Percentiles rank a stretch among this genome's conserved stretches.
Conservation (phyloP, 2,329 filamentous ascomycete species). For the Fusarium penzigii region DNA sequence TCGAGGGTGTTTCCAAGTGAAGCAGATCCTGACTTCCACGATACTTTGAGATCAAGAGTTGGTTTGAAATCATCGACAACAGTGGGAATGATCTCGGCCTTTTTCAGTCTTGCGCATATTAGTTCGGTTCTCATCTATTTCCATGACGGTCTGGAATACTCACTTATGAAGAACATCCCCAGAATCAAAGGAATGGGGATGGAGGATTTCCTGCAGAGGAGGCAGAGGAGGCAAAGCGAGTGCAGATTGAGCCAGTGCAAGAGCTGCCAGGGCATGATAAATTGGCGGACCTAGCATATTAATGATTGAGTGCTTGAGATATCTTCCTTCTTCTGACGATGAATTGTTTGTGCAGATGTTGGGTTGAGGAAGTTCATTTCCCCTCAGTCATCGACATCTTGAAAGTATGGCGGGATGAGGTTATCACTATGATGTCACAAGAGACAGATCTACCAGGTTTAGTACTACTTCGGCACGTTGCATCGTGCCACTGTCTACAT, state of each 20-base stretch:
- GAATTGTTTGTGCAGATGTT: no score
- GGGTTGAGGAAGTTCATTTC: not conserved
- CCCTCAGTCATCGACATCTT: not conserved
- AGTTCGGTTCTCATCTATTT: not conserved
- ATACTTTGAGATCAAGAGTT: conserved; percentile 6
- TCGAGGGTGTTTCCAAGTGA: conserved; percentile 19
- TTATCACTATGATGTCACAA: not conserved
- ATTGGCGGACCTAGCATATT: not conserved
- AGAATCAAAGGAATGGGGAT: not conserved
- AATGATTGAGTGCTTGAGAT: not conserved
- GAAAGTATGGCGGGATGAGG: not conserved
- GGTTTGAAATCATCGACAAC: conserved; percentile 24
- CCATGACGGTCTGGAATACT: not conserved
- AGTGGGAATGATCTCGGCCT: conserved; percentile 18
- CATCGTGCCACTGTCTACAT: no score
- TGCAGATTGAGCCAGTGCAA: not conserved
- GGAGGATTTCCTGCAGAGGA: not conserved
- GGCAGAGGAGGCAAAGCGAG: not conserved
- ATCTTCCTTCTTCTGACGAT: not conserved
- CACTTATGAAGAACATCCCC: not conserved
- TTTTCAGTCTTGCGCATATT: conserved; percentile 28
- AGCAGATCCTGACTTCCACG: conserved; percentile 16
- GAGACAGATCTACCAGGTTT: not conserved
- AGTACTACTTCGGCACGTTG: no score
- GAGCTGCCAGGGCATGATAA: not conserved